Conservation (phyloP, 2,329 filamentous ascomycete genomes). For the Epichloe gansuensis region DNA sequence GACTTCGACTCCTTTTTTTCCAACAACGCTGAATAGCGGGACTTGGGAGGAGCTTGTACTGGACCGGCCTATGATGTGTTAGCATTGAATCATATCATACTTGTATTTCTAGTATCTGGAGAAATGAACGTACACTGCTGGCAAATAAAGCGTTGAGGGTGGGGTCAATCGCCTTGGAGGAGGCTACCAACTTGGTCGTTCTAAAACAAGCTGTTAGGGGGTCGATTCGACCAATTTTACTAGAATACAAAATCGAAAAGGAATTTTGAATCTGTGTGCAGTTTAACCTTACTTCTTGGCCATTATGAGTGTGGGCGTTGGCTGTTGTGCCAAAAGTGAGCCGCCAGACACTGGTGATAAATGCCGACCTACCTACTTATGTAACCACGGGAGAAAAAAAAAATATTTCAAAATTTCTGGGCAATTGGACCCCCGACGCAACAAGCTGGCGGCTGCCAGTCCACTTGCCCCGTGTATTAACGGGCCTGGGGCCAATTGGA, state of each 20-base stretch:
- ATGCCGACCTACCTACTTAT: background rate
- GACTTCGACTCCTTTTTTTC: conserved; percentile 20
- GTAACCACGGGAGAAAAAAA: conserved; percentile 1
- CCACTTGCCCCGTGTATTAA: background rate
- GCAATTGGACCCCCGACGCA: background rate
- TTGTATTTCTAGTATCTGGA: background rate
- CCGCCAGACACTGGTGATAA: background rate
- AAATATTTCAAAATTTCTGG: conserved; percentile 1
- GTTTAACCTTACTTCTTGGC: conserved; percentile 12
- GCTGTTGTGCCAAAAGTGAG: background rate
- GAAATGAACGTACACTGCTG: conserved; percentile 47
- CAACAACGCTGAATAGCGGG: conserved; percentile 29
- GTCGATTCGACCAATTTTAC: conserved; percentile 9
- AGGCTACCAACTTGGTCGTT: conserved; percentile 25
- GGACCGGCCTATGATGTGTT: conserved; percentile 33
- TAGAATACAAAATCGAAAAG: background rate
- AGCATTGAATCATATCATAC: background rate
- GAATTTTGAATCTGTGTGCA: background rate
- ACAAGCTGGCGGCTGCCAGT: background rate
- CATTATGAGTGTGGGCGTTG: conserved; percentile 6
- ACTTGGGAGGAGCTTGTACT: conserved; percentile 30
- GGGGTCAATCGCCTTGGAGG: conserved; percentile 51
- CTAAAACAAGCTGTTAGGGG: conserved; percentile 17
- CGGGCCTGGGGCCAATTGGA: background rate
- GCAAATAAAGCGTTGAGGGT: conserved; percentile 57